A percentile compares a stretch with the other conserved stretches of the same genome.
These are phyloP conservation scores for Trichophaea hybrida DNA, from an alignment of 2,329 filamentous ascomycete genomes.

Conservation along the genomic window DNA sequence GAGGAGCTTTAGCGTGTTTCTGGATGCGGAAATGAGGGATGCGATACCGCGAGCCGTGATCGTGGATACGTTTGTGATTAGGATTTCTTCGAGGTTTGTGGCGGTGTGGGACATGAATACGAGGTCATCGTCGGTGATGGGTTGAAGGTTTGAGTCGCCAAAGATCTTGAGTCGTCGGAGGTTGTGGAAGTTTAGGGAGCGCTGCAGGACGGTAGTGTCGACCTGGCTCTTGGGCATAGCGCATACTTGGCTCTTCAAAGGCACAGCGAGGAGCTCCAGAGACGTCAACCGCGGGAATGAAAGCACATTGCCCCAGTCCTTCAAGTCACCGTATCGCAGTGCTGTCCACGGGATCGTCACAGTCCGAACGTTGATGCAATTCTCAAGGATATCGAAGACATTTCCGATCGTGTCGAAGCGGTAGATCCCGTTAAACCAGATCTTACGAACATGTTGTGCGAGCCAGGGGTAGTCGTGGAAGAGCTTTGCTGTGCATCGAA, in stretches of 20 bases:
- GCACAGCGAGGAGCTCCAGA: conserved; percentile 39
- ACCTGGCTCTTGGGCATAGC: conserved; percentile 32
- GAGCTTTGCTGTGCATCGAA: conserved; percentile 36
- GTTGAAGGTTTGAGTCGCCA: conserved; percentile 40
- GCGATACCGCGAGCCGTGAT: conserved; percentile 40
- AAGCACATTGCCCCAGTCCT: conserved; percentile 38
- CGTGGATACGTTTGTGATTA: conserved; percentile 41
- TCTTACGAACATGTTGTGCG: conserved; percentile 37
- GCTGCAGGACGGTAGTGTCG: conserved; percentile 35
- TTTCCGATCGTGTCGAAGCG: conserved; percentile 37
- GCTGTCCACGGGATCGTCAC: conserved; percentile 42
- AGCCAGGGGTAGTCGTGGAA: conserved; percentile 35
- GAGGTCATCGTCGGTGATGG: conserved; percentile 38
- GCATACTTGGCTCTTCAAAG: conserved; percentile 36
- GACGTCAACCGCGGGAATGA: conserved; percentile 35
- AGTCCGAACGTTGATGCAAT: conserved; percentile 36
- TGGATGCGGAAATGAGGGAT: conserved; percentile 33
- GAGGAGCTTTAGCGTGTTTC: conserved; percentile 17
- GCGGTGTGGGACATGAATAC: conserved; percentile 39
- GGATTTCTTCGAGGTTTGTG: conserved; percentile 39
- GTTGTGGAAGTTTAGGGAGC: conserved; percentile 36
- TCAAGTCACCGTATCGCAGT: conserved; percentile 36
- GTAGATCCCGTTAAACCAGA: conserved; percentile 44
- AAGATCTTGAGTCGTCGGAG: conserved; percentile 41
- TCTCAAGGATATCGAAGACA: conserved; percentile 37